phyloP scores from a whole-genome alignment of 352 stramenopile genomes.

The Globisporangium iwayamae region DNA sequence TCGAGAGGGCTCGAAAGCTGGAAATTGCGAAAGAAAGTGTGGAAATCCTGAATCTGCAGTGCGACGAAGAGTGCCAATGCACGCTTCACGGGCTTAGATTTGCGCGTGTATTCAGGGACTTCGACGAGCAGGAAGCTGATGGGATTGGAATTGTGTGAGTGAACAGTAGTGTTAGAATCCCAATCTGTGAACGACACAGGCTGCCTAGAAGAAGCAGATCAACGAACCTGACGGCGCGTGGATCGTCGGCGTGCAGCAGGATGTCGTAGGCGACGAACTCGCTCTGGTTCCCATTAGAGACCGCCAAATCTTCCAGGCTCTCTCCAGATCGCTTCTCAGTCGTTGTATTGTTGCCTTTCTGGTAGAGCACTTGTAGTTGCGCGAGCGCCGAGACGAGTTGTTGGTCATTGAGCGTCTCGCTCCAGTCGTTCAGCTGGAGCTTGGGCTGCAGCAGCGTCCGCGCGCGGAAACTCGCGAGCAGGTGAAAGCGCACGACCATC shows the following conservation, averaged over 20 bases:
- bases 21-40: constrained; percentile 27
- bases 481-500: constrained; percentile 51
- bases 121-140: constrained; percentile 32
- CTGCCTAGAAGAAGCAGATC: too few relatives aligned
- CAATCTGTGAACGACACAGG: neutral
- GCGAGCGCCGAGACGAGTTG: constrained; percentile 60
- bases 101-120: constrained; percentile 20
- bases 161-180: neutral
- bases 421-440: constrained; percentile 39
- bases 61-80: constrained; percentile 52
- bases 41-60: constrained; percentile 45
- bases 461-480: constrained; percentile 39
- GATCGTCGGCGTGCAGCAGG: constrained; percentile 51
- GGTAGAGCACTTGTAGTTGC: constrained; percentile 45
- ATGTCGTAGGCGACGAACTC: constrained; percentile 61
- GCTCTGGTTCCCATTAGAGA: neutral
- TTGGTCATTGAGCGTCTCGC: constrained; percentile 65
- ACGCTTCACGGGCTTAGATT: constrained; percentile 22
- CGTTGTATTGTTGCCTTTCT: constrained; percentile 2
- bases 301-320: neutral
- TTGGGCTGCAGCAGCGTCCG: constrained; percentile 28
- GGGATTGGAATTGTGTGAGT: neutral
- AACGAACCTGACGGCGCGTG: constrained; percentile 33
- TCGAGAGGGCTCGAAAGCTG: constrained; percentile 32
- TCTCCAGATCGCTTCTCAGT: constrained; percentile 7